These are phyloP conservation scores for Diaporthe ilicicola DNA, from an alignment of 2,329 filamentous ascomycete genomes.

Conservation along the genomic window DNA sequence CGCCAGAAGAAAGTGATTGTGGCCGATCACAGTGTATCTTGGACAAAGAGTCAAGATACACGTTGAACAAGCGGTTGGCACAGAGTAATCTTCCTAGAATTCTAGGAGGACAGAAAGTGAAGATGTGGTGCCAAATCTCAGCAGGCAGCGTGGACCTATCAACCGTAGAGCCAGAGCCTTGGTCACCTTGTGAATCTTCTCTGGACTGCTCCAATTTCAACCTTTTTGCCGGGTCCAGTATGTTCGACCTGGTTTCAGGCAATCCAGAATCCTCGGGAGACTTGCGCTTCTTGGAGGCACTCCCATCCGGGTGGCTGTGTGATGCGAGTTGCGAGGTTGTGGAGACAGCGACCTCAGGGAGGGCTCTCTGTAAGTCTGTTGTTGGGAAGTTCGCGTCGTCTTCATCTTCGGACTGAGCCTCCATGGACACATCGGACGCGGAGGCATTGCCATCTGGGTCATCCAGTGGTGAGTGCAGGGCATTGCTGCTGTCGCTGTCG, in stretches of 20 bases:
- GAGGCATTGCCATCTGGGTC: conserved; percentile 38
- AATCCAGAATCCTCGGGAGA: conserved; percentile 31
- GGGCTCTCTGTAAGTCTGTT: conserved; percentile 1
- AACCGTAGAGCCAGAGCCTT: conserved; percentile 8
- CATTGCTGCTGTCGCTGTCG: conserved; percentile 31
- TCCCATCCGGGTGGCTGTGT: conserved; percentile 33
- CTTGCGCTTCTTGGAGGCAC: conserved; percentile 42
- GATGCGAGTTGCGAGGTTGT: conserved; percentile 33
- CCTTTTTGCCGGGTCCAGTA: conserved; percentile 38
- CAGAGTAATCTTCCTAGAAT: conserved; percentile 71
- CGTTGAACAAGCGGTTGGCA: conserved; percentile 73
- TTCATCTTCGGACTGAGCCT: conserved; percentile 44
- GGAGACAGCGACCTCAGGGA: background rate
- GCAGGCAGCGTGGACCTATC: conserved; percentile 56
- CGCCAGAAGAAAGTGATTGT: conserved; percentile 46
- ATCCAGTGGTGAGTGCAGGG: conserved; percentile 14
- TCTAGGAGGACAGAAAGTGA: conserved; percentile 70
- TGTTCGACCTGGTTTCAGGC: background rate
- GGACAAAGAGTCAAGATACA: conserved; percentile 62
- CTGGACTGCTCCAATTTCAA: conserved; percentile 37
- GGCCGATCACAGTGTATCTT: conserved; percentile 38
- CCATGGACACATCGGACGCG: conserved; percentile 47
- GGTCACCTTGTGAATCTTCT: conserved; percentile 25
- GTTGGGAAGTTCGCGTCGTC: conserved; percentile 31
- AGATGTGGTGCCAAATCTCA: conserved; percentile 76